Percentiles rank a stretch among this genome's conserved stretches.
phyloP scores from a whole-genome alignment of 148 eudicot genomes.

The Chenopodium quinoa region DNA sequence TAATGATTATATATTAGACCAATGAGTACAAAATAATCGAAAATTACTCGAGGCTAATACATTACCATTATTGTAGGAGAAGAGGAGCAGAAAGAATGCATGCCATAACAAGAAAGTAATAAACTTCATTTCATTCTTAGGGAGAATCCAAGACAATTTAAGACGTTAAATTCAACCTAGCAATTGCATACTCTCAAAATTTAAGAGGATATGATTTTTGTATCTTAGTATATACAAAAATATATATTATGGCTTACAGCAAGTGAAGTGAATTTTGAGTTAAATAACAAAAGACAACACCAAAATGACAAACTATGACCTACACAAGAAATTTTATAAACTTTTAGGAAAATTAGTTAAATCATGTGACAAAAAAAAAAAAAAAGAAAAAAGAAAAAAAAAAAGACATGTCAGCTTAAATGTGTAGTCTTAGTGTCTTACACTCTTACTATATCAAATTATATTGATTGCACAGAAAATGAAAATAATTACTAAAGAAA shows the following conservation, averaged over 20 bases:
- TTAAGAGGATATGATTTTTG: background rate
- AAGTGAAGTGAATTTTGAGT: conserved; percentile 16
- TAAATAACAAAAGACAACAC: conserved; percentile 19
- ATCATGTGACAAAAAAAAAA: conserved; percentile 8
- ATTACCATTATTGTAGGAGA: background rate
- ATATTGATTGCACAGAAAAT: background rate
- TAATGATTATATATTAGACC: background rate
- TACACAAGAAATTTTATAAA: conserved; percentile 6
- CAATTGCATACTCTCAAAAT: background rate
- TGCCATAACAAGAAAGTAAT: conserved; percentile 12
- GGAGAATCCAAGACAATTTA: background rate
- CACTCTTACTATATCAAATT: background rate
- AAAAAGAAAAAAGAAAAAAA: background rate
- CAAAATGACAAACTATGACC: background rate
- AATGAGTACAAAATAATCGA: background rate
- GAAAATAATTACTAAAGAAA: background rate
- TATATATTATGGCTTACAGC: conserved; percentile 3
- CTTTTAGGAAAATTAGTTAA: conserved; percentile 7
- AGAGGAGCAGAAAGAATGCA: conserved; percentile 19
- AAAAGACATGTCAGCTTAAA: background rate
- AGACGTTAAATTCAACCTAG: background rate
- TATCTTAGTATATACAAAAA: too few relatives aligned
- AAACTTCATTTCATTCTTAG: conserved; percentile 16
- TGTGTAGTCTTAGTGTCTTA: too few relatives aligned
- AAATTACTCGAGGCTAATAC: background rate